These are phyloP conservation scores for Amanita pallidorosea DNA, from an alignment of 768 basidiomycete species.

Conservation along the genomic window DNA sequence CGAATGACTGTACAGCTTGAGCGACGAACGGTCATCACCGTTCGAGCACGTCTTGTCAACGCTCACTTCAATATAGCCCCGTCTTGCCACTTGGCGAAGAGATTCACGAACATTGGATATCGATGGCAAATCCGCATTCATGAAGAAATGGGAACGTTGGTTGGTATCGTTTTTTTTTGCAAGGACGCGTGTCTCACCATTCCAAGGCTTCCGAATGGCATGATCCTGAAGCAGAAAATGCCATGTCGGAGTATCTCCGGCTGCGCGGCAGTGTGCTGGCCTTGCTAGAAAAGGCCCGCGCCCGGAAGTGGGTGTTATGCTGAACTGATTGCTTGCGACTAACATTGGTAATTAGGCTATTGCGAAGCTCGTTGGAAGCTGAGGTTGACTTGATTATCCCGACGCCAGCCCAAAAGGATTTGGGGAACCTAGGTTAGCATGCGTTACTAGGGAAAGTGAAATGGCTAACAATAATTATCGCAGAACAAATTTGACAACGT, in stretches of 20 bases:
- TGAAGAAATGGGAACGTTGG: conserved; percentile 56
- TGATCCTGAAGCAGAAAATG: conserved; percentile 39
- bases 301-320: conserved; percentile 48
- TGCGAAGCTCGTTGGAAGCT: conserved; percentile 72
- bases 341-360: conserved; percentile 28
- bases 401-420: conserved; percentile 21
- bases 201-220: conserved; percentile 51
- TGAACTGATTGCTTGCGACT: neutral
- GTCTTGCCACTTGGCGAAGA: conserved; percentile 90
- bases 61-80: conserved; percentile 70
- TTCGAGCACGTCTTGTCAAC: conserved; percentile 67
- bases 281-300: conserved; percentile 68
- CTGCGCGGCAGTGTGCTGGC: conserved; percentile 53
- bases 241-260: conserved; percentile 54
- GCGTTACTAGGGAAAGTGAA: neutral
- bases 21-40: conserved; percentile 58
- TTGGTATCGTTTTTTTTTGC: conserved; percentile 20
- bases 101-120: conserved; percentile 42
- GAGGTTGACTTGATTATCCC: conserved; percentile 55
- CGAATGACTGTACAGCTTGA: conserved; percentile 41
- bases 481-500: conserved; percentile 57
- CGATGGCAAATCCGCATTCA: conserved; percentile 53
- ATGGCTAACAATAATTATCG: neutral
- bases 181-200: neutral
- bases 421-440: conserved; percentile 19